phyloP scores from a whole-genome alignment of 2,329 filamentous ascomycete species.

The Aureobasidium pullulans region DNA sequence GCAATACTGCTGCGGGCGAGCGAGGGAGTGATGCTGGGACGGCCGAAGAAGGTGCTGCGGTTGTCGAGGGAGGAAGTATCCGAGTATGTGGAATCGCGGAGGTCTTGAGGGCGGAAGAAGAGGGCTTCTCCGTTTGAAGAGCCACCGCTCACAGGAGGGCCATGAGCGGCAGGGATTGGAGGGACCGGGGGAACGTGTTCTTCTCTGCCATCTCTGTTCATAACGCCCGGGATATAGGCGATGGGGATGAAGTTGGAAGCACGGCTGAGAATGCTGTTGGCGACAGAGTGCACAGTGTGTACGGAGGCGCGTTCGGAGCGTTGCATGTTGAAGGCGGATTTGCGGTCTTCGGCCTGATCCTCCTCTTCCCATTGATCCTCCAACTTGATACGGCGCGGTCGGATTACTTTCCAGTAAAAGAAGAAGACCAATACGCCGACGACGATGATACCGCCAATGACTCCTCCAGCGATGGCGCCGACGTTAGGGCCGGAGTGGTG shows the following conservation, averaged over 20 bases:
- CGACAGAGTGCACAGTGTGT: conserved; percentile 83
- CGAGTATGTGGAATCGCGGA: conserved; percentile 87
- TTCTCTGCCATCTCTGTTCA: conserved; percentile 75
- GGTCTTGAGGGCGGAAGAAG: conserved; percentile 86
- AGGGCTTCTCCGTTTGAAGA: conserved; percentile 59
- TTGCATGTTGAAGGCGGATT: conserved; percentile 16
- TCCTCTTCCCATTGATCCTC: conserved; percentile 47
- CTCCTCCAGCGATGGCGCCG: conserved; percentile 85
- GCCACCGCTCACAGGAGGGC: conserved; percentile 48
- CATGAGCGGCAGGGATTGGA: conserved; percentile 62
- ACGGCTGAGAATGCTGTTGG: conserved; percentile 87
- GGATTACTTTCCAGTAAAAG: conserved; percentile 82
- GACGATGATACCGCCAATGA: conserved; percentile 73
- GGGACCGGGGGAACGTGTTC: conserved; percentile 66
- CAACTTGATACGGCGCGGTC: conserved; percentile 62
- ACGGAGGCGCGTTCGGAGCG: conserved; percentile 58
- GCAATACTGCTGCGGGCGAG: conserved; percentile 58
- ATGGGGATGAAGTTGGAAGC: conserved; percentile 99
- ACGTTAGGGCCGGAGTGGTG: conserved; percentile 51
- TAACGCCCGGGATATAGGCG: conserved; percentile 91
- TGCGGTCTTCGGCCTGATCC: conserved; percentile 47
- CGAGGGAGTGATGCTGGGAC: conserved; percentile 43
- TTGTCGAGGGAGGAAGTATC: conserved; percentile 52
- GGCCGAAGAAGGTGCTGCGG: conserved; percentile 36
- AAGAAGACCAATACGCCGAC: conserved; percentile 70